Percentiles rank a stretch among this genome's conserved stretches.
Evolutionary conservation across 2,329 filamentous ascomycete species (phyloP).

Genomic region (Fusarium caatingaense): DNA sequence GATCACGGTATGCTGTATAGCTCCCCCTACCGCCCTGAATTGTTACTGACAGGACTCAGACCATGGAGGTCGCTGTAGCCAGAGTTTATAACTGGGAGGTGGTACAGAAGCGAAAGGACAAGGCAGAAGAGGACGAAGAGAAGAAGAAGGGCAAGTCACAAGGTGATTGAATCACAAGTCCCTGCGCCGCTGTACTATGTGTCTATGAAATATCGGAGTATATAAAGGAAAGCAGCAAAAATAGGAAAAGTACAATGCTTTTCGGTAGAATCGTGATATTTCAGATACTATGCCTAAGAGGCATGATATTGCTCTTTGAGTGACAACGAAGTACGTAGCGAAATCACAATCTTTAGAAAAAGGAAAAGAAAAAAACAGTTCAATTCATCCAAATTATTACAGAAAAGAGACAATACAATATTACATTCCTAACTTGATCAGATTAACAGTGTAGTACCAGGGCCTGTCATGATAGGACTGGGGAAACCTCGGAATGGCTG

Average conservation of each 20-base stretch:
- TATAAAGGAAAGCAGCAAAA: constrained; percentile 24
- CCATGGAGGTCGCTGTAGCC: constrained; percentile 94
- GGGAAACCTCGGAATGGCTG: constrained; percentile 12
- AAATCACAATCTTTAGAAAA: neutral
- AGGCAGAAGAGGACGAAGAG: constrained; percentile 69
- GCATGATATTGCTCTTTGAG: neutral
- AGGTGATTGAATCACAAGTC: constrained; percentile 37
- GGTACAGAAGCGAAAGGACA: constrained; percentile 92
- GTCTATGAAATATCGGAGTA: constrained; percentile 28
- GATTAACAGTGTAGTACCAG: neutral
- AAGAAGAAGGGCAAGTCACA: constrained; percentile 52
- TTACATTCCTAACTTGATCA: neutral
- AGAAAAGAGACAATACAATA: neutral
- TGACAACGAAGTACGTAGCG: neutral
- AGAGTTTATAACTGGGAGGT: constrained; percentile 99
- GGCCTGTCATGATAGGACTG: neutral
- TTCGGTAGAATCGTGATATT: neutral
- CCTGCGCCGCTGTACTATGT: constrained; percentile 16
- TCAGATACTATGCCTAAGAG: neutral
- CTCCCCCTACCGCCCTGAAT: neutral
- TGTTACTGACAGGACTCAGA: constrained; percentile 63
- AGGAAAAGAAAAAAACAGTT: neutral
- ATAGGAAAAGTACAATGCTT: constrained; percentile 9
- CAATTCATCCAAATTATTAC: neutral
- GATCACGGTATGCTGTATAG: constrained; percentile 77